Conservation (phyloP, 257 asterid genomes). For the Scutellaria baicalensis region DNA sequence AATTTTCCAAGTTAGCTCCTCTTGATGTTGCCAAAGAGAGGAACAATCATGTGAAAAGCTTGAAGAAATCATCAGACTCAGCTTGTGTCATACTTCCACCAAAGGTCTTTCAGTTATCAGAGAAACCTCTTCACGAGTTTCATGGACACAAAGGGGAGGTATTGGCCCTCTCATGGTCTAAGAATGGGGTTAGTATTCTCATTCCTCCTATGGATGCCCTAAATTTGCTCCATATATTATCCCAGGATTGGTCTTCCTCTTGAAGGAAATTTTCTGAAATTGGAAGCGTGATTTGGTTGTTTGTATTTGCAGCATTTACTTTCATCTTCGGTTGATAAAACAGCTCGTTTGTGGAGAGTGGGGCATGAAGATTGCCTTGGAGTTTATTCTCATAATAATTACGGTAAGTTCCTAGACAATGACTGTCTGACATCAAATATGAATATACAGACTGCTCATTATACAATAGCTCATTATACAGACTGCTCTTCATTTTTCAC, state of each 20-base stretch:
- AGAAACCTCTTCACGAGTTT: constrained; percentile 80
- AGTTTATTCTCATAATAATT: constrained; percentile 68
- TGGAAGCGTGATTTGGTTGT: background rate
- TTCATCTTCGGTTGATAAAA: constrained; percentile 80
- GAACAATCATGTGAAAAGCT: constrained; percentile 24
- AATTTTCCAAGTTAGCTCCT: constrained; percentile 50
- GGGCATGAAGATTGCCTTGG: constrained; percentile 65
- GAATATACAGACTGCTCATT: too few relatives aligned
- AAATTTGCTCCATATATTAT: background rate
- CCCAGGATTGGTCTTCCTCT: background rate
- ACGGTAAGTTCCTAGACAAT: constrained; percentile 39
- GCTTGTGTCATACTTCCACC: constrained; percentile 81
- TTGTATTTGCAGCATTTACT: constrained; percentile 53
- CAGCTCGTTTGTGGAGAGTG: constrained; percentile 89
- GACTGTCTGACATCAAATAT: background rate
- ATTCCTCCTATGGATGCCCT: background rate
- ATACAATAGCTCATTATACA: too few relatives aligned
- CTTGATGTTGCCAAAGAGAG: constrained; percentile 35
- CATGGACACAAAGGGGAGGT: constrained; percentile 73
- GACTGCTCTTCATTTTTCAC: background rate
- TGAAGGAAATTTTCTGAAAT: background rate
- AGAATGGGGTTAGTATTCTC: constrained; percentile 59
- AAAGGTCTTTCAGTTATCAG: constrained; percentile 65
- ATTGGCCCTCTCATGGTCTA: constrained; percentile 87
- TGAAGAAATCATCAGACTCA: constrained; percentile 52